Percentiles rank a stretch among this genome's conserved stretches.
phyloP scores from a whole-genome alignment of 495 filamentous ascomycete genomes.

The Aspergillus incahuasiensis region DNA sequence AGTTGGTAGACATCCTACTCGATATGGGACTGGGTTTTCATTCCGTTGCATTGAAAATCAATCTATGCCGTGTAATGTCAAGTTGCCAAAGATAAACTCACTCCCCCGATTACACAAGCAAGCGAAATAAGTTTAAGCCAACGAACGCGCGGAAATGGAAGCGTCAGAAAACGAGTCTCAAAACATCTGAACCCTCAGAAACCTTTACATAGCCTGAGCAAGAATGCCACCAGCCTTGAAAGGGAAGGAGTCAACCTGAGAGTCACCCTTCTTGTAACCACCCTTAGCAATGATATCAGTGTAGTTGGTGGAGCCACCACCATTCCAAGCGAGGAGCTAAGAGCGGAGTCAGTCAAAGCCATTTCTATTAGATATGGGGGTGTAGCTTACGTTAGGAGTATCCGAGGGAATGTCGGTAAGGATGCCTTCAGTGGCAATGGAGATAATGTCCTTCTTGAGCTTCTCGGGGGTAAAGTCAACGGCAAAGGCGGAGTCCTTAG shows the following conservation, averaged over 20 bases:
- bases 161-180: neutral
- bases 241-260: conserved; percentile 4
- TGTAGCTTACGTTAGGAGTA: conserved; percentile 68
- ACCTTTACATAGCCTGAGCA: conserved; percentile 12
- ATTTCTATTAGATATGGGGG: neutral
- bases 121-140: conserved; percentile 1
- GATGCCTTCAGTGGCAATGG: conserved; percentile 73
- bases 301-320: conserved; percentile 90
- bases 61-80: conserved; percentile 8
- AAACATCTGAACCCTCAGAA: neutral
- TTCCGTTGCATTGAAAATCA: neutral
- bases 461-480: conserved; percentile 88
- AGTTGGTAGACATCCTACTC: too few species aligned
- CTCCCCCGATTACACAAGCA: conserved; percentile 1
- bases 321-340: conserved; percentile 95
- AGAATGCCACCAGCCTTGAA: conserved; percentile 29
- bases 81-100: conserved; percentile 12
- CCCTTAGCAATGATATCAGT: conserved; percentile 71
- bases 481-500: conserved; percentile 81
- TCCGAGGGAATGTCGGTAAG: conserved; percentile 79
- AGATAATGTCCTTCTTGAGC: conserved; percentile 83
- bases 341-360: conserved; percentile 38
- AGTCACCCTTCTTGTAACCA: conserved; percentile 34
- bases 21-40: neutral
- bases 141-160: neutral